phyloP scores from a whole-genome alignment of 345 rosid species.

The Acer saccharum region DNA sequence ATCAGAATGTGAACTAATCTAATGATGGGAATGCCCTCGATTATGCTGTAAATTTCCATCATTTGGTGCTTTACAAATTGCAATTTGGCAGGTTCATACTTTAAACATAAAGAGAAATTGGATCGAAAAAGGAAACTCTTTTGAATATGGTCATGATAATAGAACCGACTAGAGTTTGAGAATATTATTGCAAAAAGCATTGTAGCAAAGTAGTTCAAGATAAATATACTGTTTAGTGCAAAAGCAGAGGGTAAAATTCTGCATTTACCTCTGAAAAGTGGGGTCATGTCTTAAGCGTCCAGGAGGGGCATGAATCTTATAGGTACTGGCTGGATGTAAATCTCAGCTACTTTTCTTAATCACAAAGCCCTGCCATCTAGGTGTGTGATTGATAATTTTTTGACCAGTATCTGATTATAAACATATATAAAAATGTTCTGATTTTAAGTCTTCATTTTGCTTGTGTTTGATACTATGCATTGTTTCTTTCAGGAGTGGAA shows the following conservation, averaged over 20 bases:
- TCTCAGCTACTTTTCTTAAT: not conserved
- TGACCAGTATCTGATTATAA: too few species aligned
- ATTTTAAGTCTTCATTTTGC: slow-evolving; percentile 1
- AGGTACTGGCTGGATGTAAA: not conserved
- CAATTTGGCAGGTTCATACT: not conserved
- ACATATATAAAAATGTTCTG: not conserved
- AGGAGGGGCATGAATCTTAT: not conserved
- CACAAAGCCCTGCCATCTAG: not conserved
- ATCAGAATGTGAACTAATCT: not conserved
- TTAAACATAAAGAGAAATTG: too few species aligned
- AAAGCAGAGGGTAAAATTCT: slow-evolving; percentile 5
- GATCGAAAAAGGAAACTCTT: too few species aligned
- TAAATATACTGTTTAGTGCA: not conserved
- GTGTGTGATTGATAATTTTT: not conserved
- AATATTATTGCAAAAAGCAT: not conserved
- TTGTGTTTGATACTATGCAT: slow-evolving; percentile 17
- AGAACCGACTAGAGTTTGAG: not conserved
- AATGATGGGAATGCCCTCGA: not conserved
- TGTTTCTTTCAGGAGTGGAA: slow-evolving; percentile 78
- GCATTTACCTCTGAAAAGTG: not conserved
- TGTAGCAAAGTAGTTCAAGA: not conserved
- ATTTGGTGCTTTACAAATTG: not conserved
- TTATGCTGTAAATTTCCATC: not conserved
- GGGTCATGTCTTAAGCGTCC: not conserved
- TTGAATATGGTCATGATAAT: not conserved